A percentile compares a stretch with the other conserved stretches of the same genome.
Conservation (phyloP, 225 moss, liverwort and hornwort species). For the Rhytidiadelphus loreus region DNA sequence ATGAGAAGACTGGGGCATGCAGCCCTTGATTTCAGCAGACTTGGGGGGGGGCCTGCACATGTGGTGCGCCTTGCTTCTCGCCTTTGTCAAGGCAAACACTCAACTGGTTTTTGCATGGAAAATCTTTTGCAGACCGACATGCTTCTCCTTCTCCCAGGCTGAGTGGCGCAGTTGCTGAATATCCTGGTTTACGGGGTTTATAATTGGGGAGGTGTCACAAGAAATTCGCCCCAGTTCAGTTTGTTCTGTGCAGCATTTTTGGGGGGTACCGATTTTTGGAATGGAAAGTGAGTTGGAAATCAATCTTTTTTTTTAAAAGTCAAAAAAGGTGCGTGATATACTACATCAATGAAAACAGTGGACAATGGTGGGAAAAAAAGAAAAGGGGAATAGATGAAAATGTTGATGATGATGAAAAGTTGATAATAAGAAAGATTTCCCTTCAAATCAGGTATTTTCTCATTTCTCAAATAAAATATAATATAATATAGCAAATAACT, state of each 20-base stretch:
- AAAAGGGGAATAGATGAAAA: neutral
- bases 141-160: neutral
- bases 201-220: neutral
- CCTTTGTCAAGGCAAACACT: neutral
- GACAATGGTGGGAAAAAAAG: neutral
- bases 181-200: neutral
- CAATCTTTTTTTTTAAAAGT: neutral
- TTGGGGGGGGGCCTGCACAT: neutral
- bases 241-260: neutral
- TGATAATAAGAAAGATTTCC: neutral
- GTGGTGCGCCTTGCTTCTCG: neutral
- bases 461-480: too few species aligned
- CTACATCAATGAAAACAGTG: too few species aligned
- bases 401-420: too few species aligned
- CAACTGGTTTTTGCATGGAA: neutral
- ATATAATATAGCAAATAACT: too few species aligned
- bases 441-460: neutral
- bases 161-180: neutral
- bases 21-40: constrained; percentile 12
- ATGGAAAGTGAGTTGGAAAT: neutral
- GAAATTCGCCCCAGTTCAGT: neutral
- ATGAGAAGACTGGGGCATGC: neutral
- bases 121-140: neutral
- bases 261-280: neutral
- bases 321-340: neutral